Base-by-base conservation (phyloP, 108 stramenopile species). In the Fistulifera pelliculosa region DNA sequence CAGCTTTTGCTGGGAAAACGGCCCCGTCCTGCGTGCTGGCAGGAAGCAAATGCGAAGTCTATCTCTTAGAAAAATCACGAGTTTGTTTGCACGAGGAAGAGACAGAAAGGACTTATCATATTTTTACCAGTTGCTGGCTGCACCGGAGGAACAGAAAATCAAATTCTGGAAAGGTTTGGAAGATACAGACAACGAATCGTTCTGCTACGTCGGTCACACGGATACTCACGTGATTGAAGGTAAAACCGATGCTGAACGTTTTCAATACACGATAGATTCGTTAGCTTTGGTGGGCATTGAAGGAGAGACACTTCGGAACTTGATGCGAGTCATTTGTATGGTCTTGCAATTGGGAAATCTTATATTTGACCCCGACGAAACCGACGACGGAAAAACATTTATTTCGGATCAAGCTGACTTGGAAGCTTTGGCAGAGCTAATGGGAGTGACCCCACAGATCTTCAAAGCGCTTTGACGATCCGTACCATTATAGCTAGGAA, bases 81-180 rank as follows among this genome's bases (percentile, higher is more conserved):
- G 94, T 99, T 38, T 94, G 90, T 5, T 60, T 70, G 28, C 93
- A 87, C 52, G 96, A 97, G 49, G 68, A 90, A 35, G 71, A 81
- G 57, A 94, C 93, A 1, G 96, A 97, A 73, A 54, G 99, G 49
- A 99, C 98, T 35, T 99, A 94, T 70, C 99, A 99, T 67, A 82
- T 97, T 17, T 99, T 58, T 99, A 99, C 68, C 96, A 98, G 70
- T 60, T 98, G 17, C 66, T 94, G 1, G 87, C 90, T 10, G 93
- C 93, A 16, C 65, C 74, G 14, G 80, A 87, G 8, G 66, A 73
- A 1, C 48, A 48, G 18, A 92, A 87, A 56, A 51, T 59, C 6
- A 50, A 55, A 7, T 70, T 85, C 44, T 87, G 85, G 90, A 77
- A 79, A 26, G 77, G 77, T 1, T 59, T 92, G 28, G 74, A 77